phyloP scores from a whole-genome alignment of 129 eudicot genomes.

The Lactuca sativa region DNA sequence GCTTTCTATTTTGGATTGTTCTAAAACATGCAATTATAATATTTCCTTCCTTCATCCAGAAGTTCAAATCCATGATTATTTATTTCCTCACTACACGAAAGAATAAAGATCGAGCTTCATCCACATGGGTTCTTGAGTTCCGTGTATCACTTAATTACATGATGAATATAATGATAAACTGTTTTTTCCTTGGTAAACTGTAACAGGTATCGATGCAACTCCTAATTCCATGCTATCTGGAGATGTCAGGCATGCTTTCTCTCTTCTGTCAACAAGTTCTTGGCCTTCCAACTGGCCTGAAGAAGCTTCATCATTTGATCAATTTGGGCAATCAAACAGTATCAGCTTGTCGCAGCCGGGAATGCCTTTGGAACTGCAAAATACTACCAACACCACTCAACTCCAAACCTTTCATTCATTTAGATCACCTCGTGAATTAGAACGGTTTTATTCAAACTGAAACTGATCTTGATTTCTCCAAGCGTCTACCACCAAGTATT shows the following conservation, averaged over 20 bases:
- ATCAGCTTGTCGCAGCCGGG: constrained; percentile 43
- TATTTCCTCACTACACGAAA: background rate
- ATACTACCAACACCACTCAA: constrained; percentile 29
- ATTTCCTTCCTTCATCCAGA: background rate
- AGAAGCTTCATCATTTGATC: constrained; percentile 34
- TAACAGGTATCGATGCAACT: constrained; percentile 36
- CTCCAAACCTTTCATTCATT: constrained; percentile 43
- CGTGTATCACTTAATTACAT: background rate
- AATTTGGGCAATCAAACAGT: constrained; percentile 32
- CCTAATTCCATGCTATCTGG: constrained; percentile 25
- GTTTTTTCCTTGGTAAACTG: background rate
- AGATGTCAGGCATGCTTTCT: constrained; percentile 55
- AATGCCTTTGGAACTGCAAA: constrained; percentile 34
- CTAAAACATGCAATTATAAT: background rate
- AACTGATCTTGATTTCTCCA: background rate
- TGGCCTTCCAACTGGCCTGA: constrained; percentile 47
- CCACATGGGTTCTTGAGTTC: background rate
- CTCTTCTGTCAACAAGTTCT: constrained; percentile 68
- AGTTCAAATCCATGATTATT: background rate
- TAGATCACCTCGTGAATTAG: constrained; percentile 37
- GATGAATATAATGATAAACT: background rate
- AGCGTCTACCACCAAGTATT: background rate
- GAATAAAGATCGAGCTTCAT: too few species aligned
- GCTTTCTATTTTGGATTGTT: background rate
- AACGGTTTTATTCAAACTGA: constrained; percentile 41